Base-by-base conservation (phyloP, 1,284 basidiomycete species). In the Cystobasidium pallidum region DNA sequence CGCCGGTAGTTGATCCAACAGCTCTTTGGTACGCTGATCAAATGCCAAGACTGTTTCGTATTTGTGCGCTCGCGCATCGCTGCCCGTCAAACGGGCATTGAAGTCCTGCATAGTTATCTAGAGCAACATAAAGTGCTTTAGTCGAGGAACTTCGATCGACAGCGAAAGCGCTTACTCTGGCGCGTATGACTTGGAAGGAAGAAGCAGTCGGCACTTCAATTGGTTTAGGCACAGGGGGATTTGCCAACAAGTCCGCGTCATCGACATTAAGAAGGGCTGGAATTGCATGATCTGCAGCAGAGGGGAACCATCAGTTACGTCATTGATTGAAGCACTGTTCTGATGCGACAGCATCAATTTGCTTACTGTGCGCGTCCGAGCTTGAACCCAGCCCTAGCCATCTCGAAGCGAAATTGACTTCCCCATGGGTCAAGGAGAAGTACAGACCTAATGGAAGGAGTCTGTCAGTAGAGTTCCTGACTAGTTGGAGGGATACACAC, bases 31-130 rank as follows among this genome's bases (percentile, higher is more conserved):
- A 19, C 68, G 68, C 30, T 71, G 68, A 62, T 73, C 72, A 43
- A 73, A 73, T n/a, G 52, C 54, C 19, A 73, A 61, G 28, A 68
- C 57, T 13, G 66, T 73, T 43, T 73, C 72, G 49, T 73, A 73
- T 28, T 71, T 71, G 68, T 71, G 68, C 1, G 49, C 59, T 43
- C 68, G 19, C 21, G 59, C 61, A 24, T 71, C 68, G 39, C 68
- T 71, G 28, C 68, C 68, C 26, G 68, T 71, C 49, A 71, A 30
- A 19, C 68, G 68, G 19, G 68, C 68, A 30, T 62, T 52, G 15
- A 71, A 52, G 30, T 71, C 68, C 43, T 57, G 54, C 36, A 59
- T 64, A 28, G 55, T 71, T 49, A 57, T 71, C 68, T 71, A 32
- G n/a, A n/a, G n/a, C n/a, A n/a, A n/a, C n/a, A n/a, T n/a, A n/a